phyloP scores from a whole-genome alignment of 129 eudicot species.

The sunflower (Helianthus annuus) region DNA sequence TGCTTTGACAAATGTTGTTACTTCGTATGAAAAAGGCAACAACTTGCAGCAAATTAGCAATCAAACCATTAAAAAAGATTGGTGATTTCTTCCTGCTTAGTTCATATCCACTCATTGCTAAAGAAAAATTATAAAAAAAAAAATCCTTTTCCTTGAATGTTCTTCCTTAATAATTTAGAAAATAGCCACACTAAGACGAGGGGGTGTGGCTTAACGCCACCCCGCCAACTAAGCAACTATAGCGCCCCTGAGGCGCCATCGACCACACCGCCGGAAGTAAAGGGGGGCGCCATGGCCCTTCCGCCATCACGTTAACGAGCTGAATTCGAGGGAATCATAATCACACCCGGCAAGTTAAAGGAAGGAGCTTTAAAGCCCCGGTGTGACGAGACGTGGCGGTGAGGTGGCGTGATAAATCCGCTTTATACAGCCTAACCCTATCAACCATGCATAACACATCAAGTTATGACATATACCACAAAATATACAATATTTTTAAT shows the following conservation, averaged over 20 bases:
- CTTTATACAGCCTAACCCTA: background rate
- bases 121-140: too few species aligned
- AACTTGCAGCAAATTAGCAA: constrained; percentile 20
- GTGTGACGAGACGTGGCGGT: too few species aligned
- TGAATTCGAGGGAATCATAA: too few species aligned
- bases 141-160: background rate
- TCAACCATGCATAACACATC: background rate
- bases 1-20: constrained; percentile 8
- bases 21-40: constrained; percentile 17
- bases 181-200: background rate
- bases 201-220: too few species aligned
- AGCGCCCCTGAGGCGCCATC: too few species aligned
- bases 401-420: too few species aligned
- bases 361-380: too few species aligned
- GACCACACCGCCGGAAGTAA: too few species aligned
- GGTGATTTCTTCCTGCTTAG: background rate
- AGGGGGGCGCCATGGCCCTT: too few species aligned
- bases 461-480: background rate
- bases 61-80: constrained; percentile 14
- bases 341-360: too few species aligned
- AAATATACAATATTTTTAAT: background rate
- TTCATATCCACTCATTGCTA: constrained; percentile 9
- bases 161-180: background rate
- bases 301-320: too few species aligned
- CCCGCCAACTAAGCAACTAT: too few species aligned